Conservation (phyloP, 75 land plant species). For the Azolla pinnata region DNA sequence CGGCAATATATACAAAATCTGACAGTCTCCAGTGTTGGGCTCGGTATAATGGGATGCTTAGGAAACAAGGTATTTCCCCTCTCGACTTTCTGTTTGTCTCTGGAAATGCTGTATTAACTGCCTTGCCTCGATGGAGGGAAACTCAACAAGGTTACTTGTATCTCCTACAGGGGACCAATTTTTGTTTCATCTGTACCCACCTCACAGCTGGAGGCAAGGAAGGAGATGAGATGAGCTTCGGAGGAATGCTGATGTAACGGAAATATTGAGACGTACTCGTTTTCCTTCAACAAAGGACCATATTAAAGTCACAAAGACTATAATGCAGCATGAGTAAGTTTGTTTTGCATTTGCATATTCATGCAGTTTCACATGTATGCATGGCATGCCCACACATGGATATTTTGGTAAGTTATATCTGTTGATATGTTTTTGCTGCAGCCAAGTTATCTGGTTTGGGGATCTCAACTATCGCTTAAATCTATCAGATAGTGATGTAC, state of each 20-base stretch:
- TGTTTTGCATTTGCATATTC: too few relatives aligned
- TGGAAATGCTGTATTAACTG: too few relatives aligned
- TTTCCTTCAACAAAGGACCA: constrained; percentile 33
- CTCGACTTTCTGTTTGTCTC: too few relatives aligned
- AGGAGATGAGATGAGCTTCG: constrained; percentile 56
- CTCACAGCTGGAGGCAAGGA: constrained; percentile 72
- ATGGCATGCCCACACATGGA: too few relatives aligned
- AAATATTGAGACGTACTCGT: constrained; percentile 47
- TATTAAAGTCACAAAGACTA: constrained; percentile 33
- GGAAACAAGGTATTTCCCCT: constrained; percentile 52
- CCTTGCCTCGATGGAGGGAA: too few relatives aligned
- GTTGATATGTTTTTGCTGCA: too few relatives aligned
- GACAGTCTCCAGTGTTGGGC: constrained; percentile 49
- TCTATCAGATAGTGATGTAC: constrained; percentile 51
- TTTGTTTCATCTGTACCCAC: constrained; percentile 84
- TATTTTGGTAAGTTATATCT: too few relatives aligned
- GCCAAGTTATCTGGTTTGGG: constrained; percentile 93
- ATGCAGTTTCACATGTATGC: too few relatives aligned
- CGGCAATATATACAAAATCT: constrained; percentile 24
- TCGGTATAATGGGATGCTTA: constrained; percentile 57
- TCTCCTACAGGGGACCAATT: constrained; percentile 56
- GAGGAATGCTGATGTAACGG: constrained; percentile 50
- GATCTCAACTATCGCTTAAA: constrained; percentile 87
- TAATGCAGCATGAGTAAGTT: constrained; percentile 82
- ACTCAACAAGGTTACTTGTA: too few relatives aligned